Conservation (phyloP, 2,329 filamentous ascomycete genomes). For the Alternaria incomplexa region DNA sequence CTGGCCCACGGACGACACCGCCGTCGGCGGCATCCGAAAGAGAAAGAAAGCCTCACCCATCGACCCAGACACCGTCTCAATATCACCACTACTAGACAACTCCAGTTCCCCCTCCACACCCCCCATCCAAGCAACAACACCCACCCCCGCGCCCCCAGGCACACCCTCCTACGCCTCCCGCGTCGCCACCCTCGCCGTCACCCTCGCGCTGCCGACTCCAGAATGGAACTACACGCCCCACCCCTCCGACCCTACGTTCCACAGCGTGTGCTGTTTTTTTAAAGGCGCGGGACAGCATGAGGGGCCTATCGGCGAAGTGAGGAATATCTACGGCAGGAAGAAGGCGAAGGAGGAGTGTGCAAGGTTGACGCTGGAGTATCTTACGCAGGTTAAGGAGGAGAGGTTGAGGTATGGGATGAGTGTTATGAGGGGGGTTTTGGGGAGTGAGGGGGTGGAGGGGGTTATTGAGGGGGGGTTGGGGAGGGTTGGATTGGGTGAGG, state of each 20-base stretch:
- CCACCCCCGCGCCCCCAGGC: neutral
- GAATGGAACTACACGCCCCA: constrained; percentile 22
- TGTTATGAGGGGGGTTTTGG: constrained; percentile 21
- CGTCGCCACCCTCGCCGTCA: constrained; percentile 25
- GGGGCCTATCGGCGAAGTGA: constrained; percentile 50
- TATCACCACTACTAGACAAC: neutral
- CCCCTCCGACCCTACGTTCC: constrained; percentile 32
- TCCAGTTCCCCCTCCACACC: neutral
- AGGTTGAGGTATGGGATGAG: constrained; percentile 22
- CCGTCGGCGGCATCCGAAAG: constrained; percentile 41
- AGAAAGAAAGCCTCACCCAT: constrained; percentile 19
- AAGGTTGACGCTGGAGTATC: constrained; percentile 46
- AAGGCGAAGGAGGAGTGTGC: constrained; percentile 58
- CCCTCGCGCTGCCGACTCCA: constrained; percentile 31
- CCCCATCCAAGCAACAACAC: neutral
- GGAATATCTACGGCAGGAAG: constrained; percentile 56
- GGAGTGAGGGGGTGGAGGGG: neutral
- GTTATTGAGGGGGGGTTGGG: neutral
- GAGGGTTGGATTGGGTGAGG: neutral
- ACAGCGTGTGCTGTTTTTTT: constrained; percentile 48
- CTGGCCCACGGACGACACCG: constrained; percentile 32
- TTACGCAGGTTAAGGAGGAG: constrained; percentile 43
- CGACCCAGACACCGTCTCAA: neutral
- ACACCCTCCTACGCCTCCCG: constrained; percentile 13
- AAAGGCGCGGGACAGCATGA: constrained; percentile 21